These are phyloP conservation scores for Magnusiomyces tetraspermus DNA, from an alignment of 1,139 yeast genomes.

Conservation along the genomic window DNA sequence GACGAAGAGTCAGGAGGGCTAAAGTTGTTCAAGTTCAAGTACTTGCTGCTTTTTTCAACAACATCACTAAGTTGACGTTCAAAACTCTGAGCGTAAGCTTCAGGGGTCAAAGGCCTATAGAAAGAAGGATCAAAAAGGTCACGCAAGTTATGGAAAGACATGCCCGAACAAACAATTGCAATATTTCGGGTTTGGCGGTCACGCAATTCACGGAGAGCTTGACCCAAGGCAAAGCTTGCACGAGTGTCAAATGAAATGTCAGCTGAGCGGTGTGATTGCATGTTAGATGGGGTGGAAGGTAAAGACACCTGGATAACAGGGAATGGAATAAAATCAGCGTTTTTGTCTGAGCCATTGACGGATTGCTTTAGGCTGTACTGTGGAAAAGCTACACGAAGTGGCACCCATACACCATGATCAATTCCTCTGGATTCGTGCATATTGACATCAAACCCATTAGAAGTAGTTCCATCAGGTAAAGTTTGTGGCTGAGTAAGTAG, in stretches of 20 bases:
- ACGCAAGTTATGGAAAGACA: constrained; percentile 66
- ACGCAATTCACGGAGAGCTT: constrained; percentile 44
- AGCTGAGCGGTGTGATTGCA: constrained; percentile 5
- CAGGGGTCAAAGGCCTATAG: too few species aligned
- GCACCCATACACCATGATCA: constrained; percentile 81
- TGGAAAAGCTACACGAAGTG: constrained; percentile 62
- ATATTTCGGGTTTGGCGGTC: constrained; percentile 36
- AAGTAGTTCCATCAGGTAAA: constrained; percentile 5
- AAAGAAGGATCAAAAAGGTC: constrained; percentile 35
- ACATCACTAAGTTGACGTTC: constrained; percentile 34
- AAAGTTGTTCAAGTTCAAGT: too few species aligned
- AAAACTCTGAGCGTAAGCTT: constrained; percentile 45
- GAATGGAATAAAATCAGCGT: constrained; percentile 27
- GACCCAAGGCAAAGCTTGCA: constrained; percentile 48
- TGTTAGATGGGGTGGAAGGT: constrained; percentile 24
- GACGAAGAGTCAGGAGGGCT: too few species aligned
- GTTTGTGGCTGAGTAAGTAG: constrained; percentile 28
- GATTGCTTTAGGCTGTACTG: constrained; percentile 19
- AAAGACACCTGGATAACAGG: constrained; percentile 62
- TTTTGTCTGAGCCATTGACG: neutral
- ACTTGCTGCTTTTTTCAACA: constrained; percentile 18
- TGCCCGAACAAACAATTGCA: constrained; percentile 56
- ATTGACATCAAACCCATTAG: constrained; percentile 39
- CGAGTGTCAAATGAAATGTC: constrained; percentile 31
- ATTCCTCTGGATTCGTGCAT: constrained; percentile 47